Base-by-base conservation (phyloP, 768 basidiomycete species). In the Filobasidium floriforme region DNA sequence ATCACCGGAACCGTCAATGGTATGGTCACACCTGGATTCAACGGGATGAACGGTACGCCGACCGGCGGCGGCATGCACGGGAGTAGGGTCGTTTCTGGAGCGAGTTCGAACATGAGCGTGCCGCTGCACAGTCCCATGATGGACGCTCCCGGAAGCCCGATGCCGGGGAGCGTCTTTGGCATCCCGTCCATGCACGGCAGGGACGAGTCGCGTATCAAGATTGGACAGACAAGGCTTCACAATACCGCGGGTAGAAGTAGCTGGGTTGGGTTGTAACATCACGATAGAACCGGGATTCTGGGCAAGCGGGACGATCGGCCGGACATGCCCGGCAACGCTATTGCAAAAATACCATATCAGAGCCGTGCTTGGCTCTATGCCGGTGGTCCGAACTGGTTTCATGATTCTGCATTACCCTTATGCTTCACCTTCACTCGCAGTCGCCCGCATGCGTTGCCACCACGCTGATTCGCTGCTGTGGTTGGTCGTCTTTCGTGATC, bases 211-310 rank as follows among this genome's bases (percentile, higher is more conserved):
- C 69, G 79, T 46, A 68, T 98, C 59, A 97, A 98, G 79, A 93
- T 99, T 75, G 91, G 93, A 5, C 92, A 97, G 80, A 93, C 92
- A 40, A 85, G 85, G 70, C 78, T 99, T 75, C 94, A 96, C 73
- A 99, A 98, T 79, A 86, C 92, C 0, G 85, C 85, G 1, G 94
- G 94, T 2, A 82, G 89, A 57, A 89, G 90, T 73, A 92, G 90
- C 73, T 98, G 89, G 90, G 92, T 96, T 65, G 94, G 94, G 22
- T 79, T 93, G 49, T 88, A 78, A 41, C 18, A 14, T 22, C 9
- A n/a, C 9, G 32, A 37, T 4, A 19, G 15, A 14, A 40, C 11
- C 15, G 11, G 9, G 32, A n/a, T n/a, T n/a, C 9, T 37, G 32
- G 32, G 32, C 32, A 37, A 37, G 32, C 32, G 32, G 3, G 32